Conservation (phyloP, 2,329 filamentous ascomycete species). For the Aspergillus piperis region DNA sequence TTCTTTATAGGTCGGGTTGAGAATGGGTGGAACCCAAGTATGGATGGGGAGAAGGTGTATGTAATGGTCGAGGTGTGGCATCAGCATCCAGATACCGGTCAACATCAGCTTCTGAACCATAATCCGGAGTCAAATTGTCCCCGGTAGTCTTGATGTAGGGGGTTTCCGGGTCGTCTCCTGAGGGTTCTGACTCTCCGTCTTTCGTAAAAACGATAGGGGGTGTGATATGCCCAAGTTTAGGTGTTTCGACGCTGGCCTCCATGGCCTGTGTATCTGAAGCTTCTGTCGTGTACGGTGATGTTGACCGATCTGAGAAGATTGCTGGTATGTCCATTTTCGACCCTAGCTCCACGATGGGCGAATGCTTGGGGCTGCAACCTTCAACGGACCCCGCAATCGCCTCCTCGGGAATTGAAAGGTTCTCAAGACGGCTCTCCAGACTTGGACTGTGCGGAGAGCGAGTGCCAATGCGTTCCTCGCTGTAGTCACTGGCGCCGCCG, state of each 20-base stretch:
- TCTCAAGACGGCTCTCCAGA: constrained; percentile 36
- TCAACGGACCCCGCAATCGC: constrained; percentile 31
- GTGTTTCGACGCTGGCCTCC: constrained; percentile 12
- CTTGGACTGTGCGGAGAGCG: constrained; percentile 19
- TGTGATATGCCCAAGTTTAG: constrained; percentile 32
- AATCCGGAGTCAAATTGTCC: constrained; percentile 17
- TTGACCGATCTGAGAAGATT: constrained; percentile 12
- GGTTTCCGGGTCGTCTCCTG: constrained; percentile 18
- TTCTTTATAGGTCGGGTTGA: constrained; percentile 25
- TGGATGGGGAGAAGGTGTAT: constrained; percentile 29
- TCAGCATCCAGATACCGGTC: constrained; percentile 32
- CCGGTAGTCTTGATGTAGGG: constrained; percentile 26
- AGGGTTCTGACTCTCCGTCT: background rate
- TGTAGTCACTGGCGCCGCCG: constrained; percentile 21
- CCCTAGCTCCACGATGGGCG: constrained; percentile 21
- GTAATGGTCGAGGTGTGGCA: constrained; percentile 36
- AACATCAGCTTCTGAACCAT: constrained; percentile 22
- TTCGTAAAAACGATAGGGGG: constrained; percentile 29
- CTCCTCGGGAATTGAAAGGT: constrained; percentile 39
- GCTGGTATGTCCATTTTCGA: constrained; percentile 9
- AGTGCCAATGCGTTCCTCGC: constrained; percentile 28
- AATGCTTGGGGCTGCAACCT: constrained; percentile 26
- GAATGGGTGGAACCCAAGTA: constrained; percentile 32
- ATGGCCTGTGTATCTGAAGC: constrained; percentile 4
- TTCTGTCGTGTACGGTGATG: constrained; percentile 13